These are phyloP conservation scores for Tarenaya hassleriana DNA, from an alignment of 345 rosid species.

Conservation along the genomic window DNA sequence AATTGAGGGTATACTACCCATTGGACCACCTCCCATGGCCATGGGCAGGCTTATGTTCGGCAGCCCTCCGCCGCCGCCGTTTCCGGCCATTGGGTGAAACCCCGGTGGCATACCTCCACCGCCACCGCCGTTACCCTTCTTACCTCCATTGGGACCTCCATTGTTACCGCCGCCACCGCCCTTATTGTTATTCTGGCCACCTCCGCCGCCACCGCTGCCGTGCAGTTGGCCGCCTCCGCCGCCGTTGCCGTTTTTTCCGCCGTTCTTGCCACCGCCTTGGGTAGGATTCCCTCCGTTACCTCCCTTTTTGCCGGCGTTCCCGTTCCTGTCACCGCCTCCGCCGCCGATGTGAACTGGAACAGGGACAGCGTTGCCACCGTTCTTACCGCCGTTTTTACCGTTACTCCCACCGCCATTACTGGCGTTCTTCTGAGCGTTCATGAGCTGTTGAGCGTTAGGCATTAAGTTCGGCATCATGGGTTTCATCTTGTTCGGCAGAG, in stretches of 20 bases:
- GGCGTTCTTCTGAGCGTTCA: slow-evolving; percentile 45
- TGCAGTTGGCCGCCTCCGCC: slow-evolving; percentile 24
- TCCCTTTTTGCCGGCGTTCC: slow-evolving; percentile 37
- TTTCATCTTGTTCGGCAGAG: slow-evolving; percentile 40
- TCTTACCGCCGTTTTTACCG: slow-evolving; percentile 40
- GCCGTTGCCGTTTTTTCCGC: slow-evolving; percentile 25
- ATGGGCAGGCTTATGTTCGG: slow-evolving; percentile 32
- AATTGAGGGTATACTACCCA: slow-evolving; percentile 24
- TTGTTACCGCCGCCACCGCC: slow-evolving; percentile 12
- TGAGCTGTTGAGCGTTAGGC: slow-evolving; percentile 33
- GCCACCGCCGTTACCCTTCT: slow-evolving; percentile 26
- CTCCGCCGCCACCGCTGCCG: slow-evolving; percentile 34
- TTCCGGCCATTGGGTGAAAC: slow-evolving; percentile 23
- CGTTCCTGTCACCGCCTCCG: slow-evolving; percentile 32
- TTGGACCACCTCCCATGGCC: slow-evolving; percentile 33
- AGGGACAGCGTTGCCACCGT: slow-evolving; percentile 23
- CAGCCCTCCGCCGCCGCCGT: slow-evolving; percentile 36
- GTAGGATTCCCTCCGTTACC: slow-evolving; percentile 30
- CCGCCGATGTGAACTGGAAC: slow-evolving; percentile 32
- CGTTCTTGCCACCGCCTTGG: slow-evolving; percentile 33
- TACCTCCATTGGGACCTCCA: slow-evolving; percentile 23
- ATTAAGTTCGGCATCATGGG: slow-evolving; percentile 31
- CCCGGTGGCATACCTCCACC: slow-evolving; percentile 19
- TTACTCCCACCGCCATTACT: slow-evolving; percentile 30
- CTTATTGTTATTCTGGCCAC: slow-evolving; percentile 15